Conservation (phyloP, 2,329 filamentous ascomycete species). For the Phialocephala sp. region DNA sequence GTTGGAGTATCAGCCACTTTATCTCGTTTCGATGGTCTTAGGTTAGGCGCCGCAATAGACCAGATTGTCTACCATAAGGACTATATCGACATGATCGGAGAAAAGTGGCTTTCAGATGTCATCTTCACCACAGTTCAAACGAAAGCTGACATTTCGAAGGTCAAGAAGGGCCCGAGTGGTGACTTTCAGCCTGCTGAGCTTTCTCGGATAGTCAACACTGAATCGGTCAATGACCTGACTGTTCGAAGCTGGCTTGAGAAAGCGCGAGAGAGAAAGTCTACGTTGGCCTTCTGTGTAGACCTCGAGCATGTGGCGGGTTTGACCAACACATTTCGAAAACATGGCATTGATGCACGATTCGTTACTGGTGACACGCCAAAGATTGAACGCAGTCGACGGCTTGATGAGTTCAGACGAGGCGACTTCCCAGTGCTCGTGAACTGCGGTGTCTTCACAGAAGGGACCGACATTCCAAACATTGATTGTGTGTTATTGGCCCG, state of each 20-base stretch:
- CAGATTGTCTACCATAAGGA: conserved; percentile 96
- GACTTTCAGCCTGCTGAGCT: conserved; percentile 84
- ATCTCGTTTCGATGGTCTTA: conserved; percentile 80
- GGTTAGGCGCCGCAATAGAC: conserved; percentile 84
- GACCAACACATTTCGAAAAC: conserved; percentile 74
- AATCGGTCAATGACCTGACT: conserved; percentile 80
- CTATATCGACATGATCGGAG: conserved; percentile 80
- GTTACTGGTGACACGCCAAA: conserved; percentile 84
- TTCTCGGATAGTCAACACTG: conserved; percentile 82
- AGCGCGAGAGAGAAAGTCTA: conserved; percentile 76
- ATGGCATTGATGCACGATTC: conserved; percentile 82
- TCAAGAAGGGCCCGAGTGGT: conserved; percentile 67
- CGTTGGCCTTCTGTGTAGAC: conserved; percentile 93
- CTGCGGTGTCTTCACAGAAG: conserved; percentile 95
- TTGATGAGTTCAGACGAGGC: conserved; percentile 76
- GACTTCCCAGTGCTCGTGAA: conserved; percentile 90
- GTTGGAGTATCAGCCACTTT: conserved; percentile 89
- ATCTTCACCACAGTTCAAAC: conserved; percentile 92
- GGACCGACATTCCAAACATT: conserved; percentile 96
- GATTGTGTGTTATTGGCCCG: conserved; percentile 89
- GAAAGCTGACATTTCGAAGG: conserved; percentile 76
- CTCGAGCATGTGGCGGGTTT: conserved; percentile 79
- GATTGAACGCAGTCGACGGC: conserved; percentile 67
- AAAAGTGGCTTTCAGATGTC: conserved; percentile 92
- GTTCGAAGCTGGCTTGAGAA: conserved; percentile 86